These are phyloP conservation scores for Tricholoma flavovirens DNA, from an alignment of 768 basidiomycete species.

Conservation along the genomic window DNA sequence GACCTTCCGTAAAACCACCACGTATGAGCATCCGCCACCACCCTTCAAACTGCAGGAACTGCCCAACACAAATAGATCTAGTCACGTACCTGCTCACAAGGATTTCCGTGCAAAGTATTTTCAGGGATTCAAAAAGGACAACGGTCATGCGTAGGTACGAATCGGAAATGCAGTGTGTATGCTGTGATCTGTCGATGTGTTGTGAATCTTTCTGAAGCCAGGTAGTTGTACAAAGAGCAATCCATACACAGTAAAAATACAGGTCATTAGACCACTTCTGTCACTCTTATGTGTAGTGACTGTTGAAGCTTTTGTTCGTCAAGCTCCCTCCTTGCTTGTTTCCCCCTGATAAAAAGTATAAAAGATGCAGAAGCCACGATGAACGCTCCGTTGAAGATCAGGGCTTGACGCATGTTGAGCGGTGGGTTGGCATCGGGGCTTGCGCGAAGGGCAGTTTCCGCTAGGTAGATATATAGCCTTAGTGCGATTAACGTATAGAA, in stretches of 20 bases:
- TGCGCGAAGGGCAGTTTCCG: conserved; percentile 63
- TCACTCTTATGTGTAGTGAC: background rate
- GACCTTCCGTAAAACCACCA: conserved; percentile 73
- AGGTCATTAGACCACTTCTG: background rate
- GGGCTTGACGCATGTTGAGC: conserved; percentile 60
- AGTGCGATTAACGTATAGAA: background rate
- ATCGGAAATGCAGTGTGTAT: background rate
- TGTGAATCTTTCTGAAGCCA: background rate
- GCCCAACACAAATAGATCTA: conserved; percentile 1
- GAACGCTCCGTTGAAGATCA: conserved; percentile 61
- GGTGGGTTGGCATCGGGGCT: conserved; percentile 58
- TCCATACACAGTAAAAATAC: background rate
- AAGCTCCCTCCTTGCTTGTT: conserved; percentile 54
- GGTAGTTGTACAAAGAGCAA: background rate
- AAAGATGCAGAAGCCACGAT: conserved; percentile 32
- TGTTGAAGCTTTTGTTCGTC: conserved; percentile 47
- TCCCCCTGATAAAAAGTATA: conserved; percentile 51
- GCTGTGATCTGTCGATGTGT: background rate
- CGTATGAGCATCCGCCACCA: conserved; percentile 43
- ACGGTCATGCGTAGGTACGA: background rate
- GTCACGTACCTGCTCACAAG: conserved; percentile 74
- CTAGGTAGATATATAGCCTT: conserved; percentile 28
- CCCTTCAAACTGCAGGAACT: conserved; percentile 38
- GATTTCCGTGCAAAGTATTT: conserved; percentile 89
- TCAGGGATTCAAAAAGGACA: conserved; percentile 61